Evolutionary conservation across 768 basidiomycete species (phyloP).

Genomic region (Tulasnella sp.): DNA sequence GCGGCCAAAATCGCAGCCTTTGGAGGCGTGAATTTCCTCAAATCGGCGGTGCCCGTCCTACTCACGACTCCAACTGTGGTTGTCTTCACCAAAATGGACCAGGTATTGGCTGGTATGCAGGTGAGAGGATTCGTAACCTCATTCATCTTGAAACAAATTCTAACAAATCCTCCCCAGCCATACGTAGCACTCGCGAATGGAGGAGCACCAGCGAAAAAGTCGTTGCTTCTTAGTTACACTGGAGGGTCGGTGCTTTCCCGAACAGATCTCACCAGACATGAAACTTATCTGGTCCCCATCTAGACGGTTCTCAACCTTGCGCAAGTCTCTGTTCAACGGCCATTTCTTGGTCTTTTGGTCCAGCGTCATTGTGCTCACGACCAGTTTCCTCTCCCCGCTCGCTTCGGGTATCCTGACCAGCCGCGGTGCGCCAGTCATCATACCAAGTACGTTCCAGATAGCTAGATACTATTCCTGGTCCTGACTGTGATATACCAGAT

Average conservation of each 20-base stretch:
- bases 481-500: neutral
- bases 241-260: neutral
- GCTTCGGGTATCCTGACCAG: slow-evolving; percentile 11
- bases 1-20: neutral
- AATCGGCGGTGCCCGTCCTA: slow-evolving; percentile 7
- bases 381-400: neutral
- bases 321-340: neutral
- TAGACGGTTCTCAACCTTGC: neutral
- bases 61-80: neutral
- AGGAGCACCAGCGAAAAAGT: neutral
- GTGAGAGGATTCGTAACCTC: no score
- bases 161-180: neutral
- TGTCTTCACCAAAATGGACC: neutral
- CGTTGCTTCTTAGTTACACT: neutral
- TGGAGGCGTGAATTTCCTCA: slow-evolving; percentile 7
- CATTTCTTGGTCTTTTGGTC: slow-evolving; percentile 9
- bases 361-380: neutral
- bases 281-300: neutral
- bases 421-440: neutral
- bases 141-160: no score
- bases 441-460: neutral
- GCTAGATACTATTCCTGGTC: no score
- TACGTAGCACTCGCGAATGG: slow-evolving; percentile 4
- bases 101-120: neutral
- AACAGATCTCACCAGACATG: no score